These are phyloP conservation scores for Malassezia sympodialis DNA, from an alignment of 1,284 basidiomycete species.

Conservation along the genomic window DNA sequence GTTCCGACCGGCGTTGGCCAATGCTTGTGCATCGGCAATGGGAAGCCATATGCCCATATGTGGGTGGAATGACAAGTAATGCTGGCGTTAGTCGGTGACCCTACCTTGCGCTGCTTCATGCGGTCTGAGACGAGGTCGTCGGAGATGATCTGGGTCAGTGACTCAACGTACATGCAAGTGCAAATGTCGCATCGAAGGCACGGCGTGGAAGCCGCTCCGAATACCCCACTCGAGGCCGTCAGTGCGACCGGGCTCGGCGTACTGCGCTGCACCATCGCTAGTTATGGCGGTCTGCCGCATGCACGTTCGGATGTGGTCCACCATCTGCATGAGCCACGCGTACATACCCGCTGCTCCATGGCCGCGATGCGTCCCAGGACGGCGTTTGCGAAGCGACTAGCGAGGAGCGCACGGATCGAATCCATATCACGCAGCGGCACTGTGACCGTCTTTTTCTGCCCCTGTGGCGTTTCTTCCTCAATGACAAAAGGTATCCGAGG, in stretches of 20 bases:
- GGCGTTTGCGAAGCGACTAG: constrained; percentile 24
- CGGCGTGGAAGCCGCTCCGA: constrained; percentile 69
- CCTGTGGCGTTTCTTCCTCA: neutral
- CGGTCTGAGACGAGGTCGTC: constrained; percentile 63
- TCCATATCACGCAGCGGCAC: constrained; percentile 12
- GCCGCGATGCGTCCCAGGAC: constrained; percentile 23
- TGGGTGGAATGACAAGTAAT: constrained; percentile 89
- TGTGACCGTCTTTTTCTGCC: neutral
- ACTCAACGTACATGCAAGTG: constrained; percentile 47
- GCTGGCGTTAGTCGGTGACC: constrained; percentile 17
- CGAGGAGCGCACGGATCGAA: constrained; percentile 23
- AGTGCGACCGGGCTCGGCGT: neutral
- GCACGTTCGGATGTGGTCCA: constrained; percentile 61
- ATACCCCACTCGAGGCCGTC: constrained; percentile 24
- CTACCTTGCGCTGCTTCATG: constrained; percentile 67
- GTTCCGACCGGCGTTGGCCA: constrained; percentile 58
- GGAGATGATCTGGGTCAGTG: constrained; percentile 75
- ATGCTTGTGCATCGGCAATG: constrained; percentile 62
- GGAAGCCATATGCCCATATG: constrained; percentile 74
- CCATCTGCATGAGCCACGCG: constrained; percentile 3
- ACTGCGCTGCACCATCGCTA: neutral
- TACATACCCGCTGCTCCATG: constrained; percentile 21
- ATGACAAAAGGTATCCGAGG: constrained; percentile 7
- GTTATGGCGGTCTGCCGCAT: constrained; percentile 57
- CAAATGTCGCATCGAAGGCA: constrained; percentile 54